Conservation (phyloP, 345 rosid genomes). For the Bruguiera sexangula region DNA sequence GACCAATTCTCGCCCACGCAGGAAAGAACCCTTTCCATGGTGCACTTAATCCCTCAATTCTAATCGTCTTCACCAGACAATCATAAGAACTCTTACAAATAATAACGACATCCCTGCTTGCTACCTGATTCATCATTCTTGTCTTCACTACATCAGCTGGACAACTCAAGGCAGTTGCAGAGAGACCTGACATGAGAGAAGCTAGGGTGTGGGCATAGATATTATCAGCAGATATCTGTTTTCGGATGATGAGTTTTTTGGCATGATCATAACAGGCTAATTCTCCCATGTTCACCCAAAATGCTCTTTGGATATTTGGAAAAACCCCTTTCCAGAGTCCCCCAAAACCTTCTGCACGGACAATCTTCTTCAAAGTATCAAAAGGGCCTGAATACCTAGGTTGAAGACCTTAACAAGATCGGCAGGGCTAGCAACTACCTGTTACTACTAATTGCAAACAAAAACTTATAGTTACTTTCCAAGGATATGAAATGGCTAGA, state of each 20-base stretch:
- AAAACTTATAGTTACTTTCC: not conserved
- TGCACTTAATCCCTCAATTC: constrained; percentile 64
- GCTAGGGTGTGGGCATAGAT: constrained; percentile 73
- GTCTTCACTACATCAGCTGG: constrained; percentile 95
- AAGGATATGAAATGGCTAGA: not conserved
- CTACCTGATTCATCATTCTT: constrained; percentile 74
- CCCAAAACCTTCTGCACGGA: constrained; percentile 48
- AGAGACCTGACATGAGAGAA: constrained; percentile 74
- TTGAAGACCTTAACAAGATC: constrained; percentile 81
- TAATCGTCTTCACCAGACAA: constrained; percentile 78
- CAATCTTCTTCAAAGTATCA: constrained; percentile 57
- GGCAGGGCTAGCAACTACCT: constrained; percentile 90
- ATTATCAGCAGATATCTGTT: constrained; percentile 53
- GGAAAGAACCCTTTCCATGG: constrained; percentile 89
- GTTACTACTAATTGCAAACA: constrained; percentile 39
- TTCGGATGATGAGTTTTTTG: constrained; percentile 54
- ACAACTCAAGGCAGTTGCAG: constrained; percentile 73
- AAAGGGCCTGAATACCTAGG: constrained; percentile 65
- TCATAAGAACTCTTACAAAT: constrained; percentile 59
- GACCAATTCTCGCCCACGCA: constrained; percentile 93
- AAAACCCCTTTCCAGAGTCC: constrained; percentile 89
- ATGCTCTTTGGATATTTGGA: constrained; percentile 83
- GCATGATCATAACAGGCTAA: constrained; percentile 92
- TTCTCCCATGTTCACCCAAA: constrained; percentile 89
- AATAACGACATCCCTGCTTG: constrained; percentile 29